Conservation (phyloP, 345 rosid genomes). For the Acer yangbiense region DNA sequence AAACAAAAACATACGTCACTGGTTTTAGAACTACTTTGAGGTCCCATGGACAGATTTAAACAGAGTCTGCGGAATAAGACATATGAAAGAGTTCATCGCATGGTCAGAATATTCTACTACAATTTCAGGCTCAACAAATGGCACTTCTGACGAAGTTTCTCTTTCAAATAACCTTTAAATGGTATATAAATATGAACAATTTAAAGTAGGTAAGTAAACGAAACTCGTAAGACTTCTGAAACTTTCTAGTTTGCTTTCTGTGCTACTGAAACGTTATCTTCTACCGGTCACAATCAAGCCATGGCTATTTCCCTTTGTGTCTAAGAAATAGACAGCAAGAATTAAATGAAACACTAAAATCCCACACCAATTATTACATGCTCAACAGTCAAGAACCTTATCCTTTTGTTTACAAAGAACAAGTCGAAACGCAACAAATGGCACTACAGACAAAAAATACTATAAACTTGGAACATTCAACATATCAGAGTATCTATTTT, state of each 20-base stretch:
- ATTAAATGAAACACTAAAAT: background rate
- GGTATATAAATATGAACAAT: background rate
- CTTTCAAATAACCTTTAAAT: background rate
- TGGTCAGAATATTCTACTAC: background rate
- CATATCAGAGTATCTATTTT: background rate
- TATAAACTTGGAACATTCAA: background rate
- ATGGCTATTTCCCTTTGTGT: background rate
- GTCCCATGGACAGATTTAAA: slow-evolving; percentile 2
- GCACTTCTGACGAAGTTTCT: background rate
- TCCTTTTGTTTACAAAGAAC: background rate
- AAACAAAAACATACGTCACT: background rate
- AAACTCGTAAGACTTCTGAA: background rate
- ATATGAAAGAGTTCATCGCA: background rate
- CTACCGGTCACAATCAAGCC: background rate
- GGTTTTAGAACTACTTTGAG: background rate
- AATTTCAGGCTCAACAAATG: background rate
- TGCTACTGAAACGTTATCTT: background rate
- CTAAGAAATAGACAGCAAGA: background rate
- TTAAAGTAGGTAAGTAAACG: background rate
- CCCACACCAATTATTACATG: background rate
- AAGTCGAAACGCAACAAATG: slow-evolving; percentile 1
- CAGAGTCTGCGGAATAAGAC: background rate
- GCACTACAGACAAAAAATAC: background rate
- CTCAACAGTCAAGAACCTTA: background rate
- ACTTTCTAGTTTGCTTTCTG: background rate